Evolutionary conservation across 1,284 basidiomycete species (phyloP).

Genomic region (Ustilago loliicola): DNA sequence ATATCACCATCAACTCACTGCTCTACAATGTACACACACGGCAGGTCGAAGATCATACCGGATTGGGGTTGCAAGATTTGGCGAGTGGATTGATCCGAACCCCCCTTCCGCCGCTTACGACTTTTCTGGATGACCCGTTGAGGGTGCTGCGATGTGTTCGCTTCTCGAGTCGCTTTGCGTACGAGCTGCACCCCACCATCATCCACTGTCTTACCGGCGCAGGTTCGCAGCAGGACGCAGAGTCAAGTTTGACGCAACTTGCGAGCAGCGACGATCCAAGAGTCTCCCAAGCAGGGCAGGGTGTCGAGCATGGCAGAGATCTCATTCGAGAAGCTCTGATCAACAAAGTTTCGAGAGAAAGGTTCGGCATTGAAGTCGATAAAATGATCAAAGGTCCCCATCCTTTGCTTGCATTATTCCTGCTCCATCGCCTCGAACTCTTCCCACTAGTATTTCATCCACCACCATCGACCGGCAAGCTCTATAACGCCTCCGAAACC

Average conservation of each 20-base stretch:
- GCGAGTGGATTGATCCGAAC: slow-evolving; percentile 86
- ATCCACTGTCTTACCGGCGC: slow-evolving; percentile 56
- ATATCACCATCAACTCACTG: slow-evolving; percentile 94
- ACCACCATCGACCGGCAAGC: slow-evolving; percentile 39
- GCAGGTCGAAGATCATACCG: slow-evolving; percentile 89
- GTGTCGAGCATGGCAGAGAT: slow-evolving; percentile 61
- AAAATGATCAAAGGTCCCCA: slow-evolving; percentile 69
- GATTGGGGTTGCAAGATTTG: slow-evolving; percentile 84
- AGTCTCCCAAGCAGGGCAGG: slow-evolving; percentile 15
- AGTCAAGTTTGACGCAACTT: slow-evolving; percentile 14
- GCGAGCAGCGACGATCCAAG: slow-evolving; percentile 43
- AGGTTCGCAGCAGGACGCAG: slow-evolving; percentile 11
- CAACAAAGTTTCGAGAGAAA: slow-evolving; percentile 67
- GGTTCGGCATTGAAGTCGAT: slow-evolving; percentile 70
- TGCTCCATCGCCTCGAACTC: slow-evolving; percentile 59
- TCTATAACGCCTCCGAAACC: slow-evolving; percentile 3
- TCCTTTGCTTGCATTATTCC: slow-evolving; percentile 56
- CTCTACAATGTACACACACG: slow-evolving; percentile 96
- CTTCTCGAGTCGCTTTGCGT: slow-evolving; percentile 91
- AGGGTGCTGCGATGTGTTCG: slow-evolving; percentile 90
- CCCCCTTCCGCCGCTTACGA: slow-evolving; percentile 86
- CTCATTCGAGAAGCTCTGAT: slow-evolving; percentile 73
- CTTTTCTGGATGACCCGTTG: slow-evolving; percentile 94
- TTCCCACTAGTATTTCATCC: slow-evolving; percentile 63
- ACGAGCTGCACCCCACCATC: slow-evolving; percentile 82